phyloP scores from a whole-genome alignment of 1,284 basidiomycete genomes.

The Caloboletus firmus region DNA sequence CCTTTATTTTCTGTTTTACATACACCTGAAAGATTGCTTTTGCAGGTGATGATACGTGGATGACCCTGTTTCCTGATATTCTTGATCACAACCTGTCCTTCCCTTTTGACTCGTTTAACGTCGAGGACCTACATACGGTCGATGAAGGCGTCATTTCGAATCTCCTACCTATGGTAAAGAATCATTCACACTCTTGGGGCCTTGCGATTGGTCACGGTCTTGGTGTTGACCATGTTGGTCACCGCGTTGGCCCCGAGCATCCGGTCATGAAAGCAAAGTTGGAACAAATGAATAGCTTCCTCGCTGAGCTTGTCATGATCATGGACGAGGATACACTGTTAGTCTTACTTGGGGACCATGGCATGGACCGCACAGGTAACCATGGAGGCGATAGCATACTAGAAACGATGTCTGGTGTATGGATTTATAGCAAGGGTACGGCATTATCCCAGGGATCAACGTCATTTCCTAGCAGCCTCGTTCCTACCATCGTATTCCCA shows the following conservation, averaged over 20 bases:
- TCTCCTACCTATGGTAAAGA: slow-evolving; percentile 51
- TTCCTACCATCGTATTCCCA: slow-evolving; percentile 63
- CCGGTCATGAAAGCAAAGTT: slow-evolving; percentile 86
- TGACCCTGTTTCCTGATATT: slow-evolving; percentile 78
- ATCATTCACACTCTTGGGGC: slow-evolving; percentile 61
- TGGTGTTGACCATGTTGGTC: slow-evolving; percentile 97
- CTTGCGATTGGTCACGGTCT: slow-evolving; percentile 92
- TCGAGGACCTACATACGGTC: slow-evolving; percentile 96
- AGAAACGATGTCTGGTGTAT: slow-evolving; percentile 86
- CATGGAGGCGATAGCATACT: slow-evolving; percentile 90
- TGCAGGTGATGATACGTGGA: slow-evolving; percentile 98
- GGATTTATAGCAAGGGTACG: slow-evolving; percentile 84
- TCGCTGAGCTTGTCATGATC: slow-evolving; percentile 65
- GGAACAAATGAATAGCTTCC: slow-evolving; percentile 82
- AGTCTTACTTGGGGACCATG: slow-evolving; percentile 93
- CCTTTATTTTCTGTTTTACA: slow-evolving; percentile 1
- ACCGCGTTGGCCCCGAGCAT: slow-evolving; percentile 89
- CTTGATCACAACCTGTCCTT: slow-evolving; percentile 74
- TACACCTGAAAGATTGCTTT: slow-evolving; percentile 59
- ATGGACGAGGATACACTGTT: slow-evolving; percentile 83
- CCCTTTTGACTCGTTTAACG: slow-evolving; percentile 97
- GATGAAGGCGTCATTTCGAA: slow-evolving; percentile 93
- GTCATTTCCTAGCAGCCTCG: slow-evolving; percentile 47
- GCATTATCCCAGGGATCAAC: slow-evolving; percentile 40
- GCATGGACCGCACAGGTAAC: slow-evolving; percentile 95